Conservation (phyloP, 352 stramenopile species). For the Aphanomyces astaci region DNA sequence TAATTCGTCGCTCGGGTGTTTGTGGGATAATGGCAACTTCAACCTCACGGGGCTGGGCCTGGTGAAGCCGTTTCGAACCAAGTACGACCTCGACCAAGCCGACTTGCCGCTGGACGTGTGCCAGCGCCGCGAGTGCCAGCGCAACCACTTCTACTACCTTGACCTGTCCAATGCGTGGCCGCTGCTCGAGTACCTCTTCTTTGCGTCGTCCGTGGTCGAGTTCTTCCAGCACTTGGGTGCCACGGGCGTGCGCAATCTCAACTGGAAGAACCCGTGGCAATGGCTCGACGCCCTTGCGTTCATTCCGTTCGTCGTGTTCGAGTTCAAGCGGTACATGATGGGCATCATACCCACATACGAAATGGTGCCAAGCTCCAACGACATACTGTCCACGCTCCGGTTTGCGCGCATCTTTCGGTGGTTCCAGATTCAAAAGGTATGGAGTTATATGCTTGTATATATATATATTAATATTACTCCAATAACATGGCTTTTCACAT, state of each 20-base stretch:
- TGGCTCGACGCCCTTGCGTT: slow-evolving; percentile 61
- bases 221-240: slow-evolving; percentile 35
- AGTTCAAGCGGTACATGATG: slow-evolving; percentile 34
- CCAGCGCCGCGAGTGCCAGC: slow-evolving; percentile 72
- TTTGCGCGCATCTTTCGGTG: slow-evolving; percentile 55
- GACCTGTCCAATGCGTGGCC: slow-evolving; percentile 50
- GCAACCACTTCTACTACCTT: slow-evolving; percentile 59
- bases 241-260: slow-evolving; percentile 32
- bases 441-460: neutral
- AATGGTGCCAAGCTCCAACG: slow-evolving; percentile 52
- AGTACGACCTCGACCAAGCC: slow-evolving; percentile 32
- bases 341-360: slow-evolving; percentile 45
- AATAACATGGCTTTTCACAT: no score
- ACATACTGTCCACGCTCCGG: slow-evolving; percentile 51
- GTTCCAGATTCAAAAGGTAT: slow-evolving; percentile 62
- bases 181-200: slow-evolving; percentile 60
- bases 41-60: slow-evolving; percentile 23
- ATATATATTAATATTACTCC: no score
- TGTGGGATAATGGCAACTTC: slow-evolving; percentile 34
- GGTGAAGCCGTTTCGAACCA: slow-evolving; percentile 43
- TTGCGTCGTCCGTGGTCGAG: slow-evolving; percentile 53
- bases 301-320: slow-evolving; percentile 56
- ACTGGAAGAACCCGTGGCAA: slow-evolving; percentile 59
- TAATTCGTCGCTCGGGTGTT: slow-evolving; percentile 31
- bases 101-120: slow-evolving; percentile 46